Evolutionary conservation across 2,329 filamentous ascomycete genomes (phyloP).

Genomic region (Grosmannia huntii): DNA sequence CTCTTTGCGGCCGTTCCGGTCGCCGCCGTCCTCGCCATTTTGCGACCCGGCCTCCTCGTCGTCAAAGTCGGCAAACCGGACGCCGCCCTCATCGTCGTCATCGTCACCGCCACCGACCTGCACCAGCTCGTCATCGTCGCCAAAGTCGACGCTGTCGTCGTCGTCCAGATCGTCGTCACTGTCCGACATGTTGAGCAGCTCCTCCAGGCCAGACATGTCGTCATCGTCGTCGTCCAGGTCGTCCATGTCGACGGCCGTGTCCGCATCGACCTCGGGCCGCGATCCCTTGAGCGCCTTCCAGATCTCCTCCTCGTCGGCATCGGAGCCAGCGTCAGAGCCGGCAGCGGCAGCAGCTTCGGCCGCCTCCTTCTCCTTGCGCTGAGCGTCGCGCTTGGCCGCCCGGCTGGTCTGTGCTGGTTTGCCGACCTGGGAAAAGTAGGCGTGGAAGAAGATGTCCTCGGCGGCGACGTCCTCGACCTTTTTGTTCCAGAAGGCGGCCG

Average conservation of each 20-base stretch:
- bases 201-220: conserved; percentile 14
- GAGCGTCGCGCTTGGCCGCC: conserved; percentile 32
- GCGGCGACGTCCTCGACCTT: conserved; percentile 76
- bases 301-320: conserved; percentile 23
- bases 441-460: conserved; percentile 96
- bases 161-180: conserved; percentile 16
- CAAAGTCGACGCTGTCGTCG: conserved; percentile 17
- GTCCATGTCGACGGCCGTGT: conserved; percentile 32
- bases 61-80: conserved; percentile 26
- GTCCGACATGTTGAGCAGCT: conserved; percentile 18
- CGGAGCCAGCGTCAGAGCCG: conserved; percentile 31
- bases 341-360: conserved; percentile 39
- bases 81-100: conserved; percentile 19
- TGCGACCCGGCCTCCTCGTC: conserved; percentile 23
- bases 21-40: conserved; percentile 24
- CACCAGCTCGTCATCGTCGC: conserved; percentile 20
- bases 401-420: conserved; percentile 45
- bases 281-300: conserved; percentile 23
- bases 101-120: conserved; percentile 30
- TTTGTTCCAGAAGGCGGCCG: conserved; percentile 82
- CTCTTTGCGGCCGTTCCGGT: conserved; percentile 17
- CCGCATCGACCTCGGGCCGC: conserved; percentile 27
- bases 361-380: conserved; percentile 58
- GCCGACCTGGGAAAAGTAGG: conserved; percentile 74
- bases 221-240: conserved; percentile 31